Evolutionary conservation across 768 basidiomycete species (phyloP), one percentile per base, ranked within the genome.

Genomic region (Trametes maxima): DNA sequence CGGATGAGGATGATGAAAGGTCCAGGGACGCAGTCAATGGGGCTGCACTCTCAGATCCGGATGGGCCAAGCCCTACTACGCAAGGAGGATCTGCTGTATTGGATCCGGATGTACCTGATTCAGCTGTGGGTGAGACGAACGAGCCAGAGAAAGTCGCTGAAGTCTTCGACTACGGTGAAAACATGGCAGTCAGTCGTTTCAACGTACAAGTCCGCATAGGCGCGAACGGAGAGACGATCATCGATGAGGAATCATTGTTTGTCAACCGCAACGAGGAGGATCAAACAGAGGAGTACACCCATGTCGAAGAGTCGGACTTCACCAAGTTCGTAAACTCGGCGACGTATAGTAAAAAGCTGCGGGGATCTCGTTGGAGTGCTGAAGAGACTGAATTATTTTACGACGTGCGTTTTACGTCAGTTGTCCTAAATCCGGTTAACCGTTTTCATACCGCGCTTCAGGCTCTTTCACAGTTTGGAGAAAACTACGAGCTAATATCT

Each of bases 401-500:
- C 72, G 82, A 93, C 60, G 94, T 94, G 68, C 25, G 57, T 39
- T n/a, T 24, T 17, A 19, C 14, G 25, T 25, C 8, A n/a, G 3
- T 3, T 8, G 3, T 14, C 11, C 13, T 2, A 14, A 19, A 12
- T 43, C 7, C 42, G 2, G 44, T 22, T 42, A 42, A 48, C 11
- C 12, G 36, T 53, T 47, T 21, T 50, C 11, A 54, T 57, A 66
- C 16, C 73, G 55, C 3, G 36, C 8, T 16, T 5, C 68, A 95
- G 94, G 92, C 91, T n/a, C 77, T 95, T 33, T 81, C 87, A 3
- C 93, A 94, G 70, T 94, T 93, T 66, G 93, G 93, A 35, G 91
- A 94, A 72, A 94, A 95, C 67, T 96, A 95, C 69, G 94, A 95
- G 71, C 82, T 95, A 43, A 94, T 96, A 62, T 90, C 94, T 2